phyloP scores from a whole-genome alignment of 2,329 filamentous ascomycete genomes.

The Colletotrichum salicis region DNA sequence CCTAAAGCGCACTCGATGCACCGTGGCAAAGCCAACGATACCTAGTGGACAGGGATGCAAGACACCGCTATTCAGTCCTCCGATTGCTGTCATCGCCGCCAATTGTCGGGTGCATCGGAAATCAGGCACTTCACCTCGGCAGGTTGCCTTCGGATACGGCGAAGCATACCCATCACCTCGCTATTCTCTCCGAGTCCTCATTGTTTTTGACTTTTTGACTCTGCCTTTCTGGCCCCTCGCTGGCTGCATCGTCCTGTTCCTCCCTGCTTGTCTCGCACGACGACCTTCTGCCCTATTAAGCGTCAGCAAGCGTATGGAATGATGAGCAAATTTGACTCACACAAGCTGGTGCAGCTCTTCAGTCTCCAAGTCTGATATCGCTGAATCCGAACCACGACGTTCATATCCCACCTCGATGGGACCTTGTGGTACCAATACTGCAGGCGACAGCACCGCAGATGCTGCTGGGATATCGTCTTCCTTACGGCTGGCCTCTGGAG shows the following conservation, averaged over 20 bases:
- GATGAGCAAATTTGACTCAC: neutral
- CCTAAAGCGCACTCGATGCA: neutral
- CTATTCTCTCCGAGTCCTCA: constrained; percentile 6
- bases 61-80: neutral
- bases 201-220: constrained; percentile 17
- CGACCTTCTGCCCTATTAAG: neutral
- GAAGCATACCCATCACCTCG: neutral
- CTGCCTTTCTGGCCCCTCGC: constrained; percentile 2
- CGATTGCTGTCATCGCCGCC: neutral
- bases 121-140: too few species aligned
- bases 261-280: constrained; percentile 5
- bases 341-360: constrained; percentile 11
- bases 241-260: neutral
- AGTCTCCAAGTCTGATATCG: constrained; percentile 8
- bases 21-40: neutral
- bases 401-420: constrained; percentile 12
- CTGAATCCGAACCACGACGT: constrained; percentile 8
- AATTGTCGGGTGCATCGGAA: neutral
- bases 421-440: neutral
- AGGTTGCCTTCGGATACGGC: neutral
- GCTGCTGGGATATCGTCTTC: neutral
- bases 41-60: neutral
- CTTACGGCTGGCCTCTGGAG: neutral
- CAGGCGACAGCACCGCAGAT: neutral
- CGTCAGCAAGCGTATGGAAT: neutral